phyloP scores from a whole-genome alignment of 164 flowering plant genomes.

The Cinnamomum chago region DNA sequence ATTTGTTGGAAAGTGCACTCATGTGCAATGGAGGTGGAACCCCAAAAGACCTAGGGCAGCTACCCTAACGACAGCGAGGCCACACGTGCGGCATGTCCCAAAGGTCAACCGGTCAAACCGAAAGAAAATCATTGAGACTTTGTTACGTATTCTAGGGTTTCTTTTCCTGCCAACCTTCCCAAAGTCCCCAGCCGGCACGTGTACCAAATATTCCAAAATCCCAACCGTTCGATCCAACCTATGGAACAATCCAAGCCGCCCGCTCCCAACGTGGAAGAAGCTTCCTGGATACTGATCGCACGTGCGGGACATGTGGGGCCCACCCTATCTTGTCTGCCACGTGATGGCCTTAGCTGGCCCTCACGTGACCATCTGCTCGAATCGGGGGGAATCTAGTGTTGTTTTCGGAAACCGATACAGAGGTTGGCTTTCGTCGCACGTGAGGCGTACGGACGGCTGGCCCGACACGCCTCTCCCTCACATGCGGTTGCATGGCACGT shows the following conservation, averaged over 20 bases:
- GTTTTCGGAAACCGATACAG: background rate
- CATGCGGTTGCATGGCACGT: no score
- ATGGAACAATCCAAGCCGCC: background rate
- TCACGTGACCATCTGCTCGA: conserved; percentile 28
- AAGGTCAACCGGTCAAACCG: conserved; percentile 6
- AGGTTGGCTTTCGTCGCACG: background rate
- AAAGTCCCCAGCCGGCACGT: background rate
- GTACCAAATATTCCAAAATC: background rate
- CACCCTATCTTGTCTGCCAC: conserved; percentile 20
- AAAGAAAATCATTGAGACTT: conserved; percentile 1
- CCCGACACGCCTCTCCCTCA: no score
- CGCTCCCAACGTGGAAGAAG: background rate
- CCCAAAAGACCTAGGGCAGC: no score
- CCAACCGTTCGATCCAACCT: background rate
- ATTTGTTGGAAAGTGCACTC: no score
- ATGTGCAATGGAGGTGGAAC: no score
- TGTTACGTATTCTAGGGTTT: background rate
- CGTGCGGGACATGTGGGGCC: conserved; percentile 22
- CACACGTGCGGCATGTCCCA: background rate
- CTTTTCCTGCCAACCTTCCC: background rate
- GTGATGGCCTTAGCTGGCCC: conserved; percentile 41
- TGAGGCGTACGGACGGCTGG: background rate
- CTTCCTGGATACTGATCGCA: conserved; percentile 13
- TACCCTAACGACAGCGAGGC: background rate
- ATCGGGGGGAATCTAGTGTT: background rate